Evolutionary conservation across 495 filamentous ascomycete species (phyloP).

Genomic region (Neurospora sp.): DNA sequence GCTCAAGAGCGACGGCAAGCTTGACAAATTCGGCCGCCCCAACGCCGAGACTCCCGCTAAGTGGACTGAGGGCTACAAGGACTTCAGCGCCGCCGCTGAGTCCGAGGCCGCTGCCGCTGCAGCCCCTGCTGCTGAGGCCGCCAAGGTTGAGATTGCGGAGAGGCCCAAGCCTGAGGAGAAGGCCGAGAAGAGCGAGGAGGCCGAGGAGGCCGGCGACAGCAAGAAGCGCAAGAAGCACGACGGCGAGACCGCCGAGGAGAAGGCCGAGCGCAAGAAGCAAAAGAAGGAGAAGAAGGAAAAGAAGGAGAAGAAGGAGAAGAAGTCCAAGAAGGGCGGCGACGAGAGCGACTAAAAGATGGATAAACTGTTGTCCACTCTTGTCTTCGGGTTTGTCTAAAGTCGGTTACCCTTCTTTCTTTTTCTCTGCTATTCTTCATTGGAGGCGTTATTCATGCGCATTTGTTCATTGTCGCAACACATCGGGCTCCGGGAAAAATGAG

Average conservation of each 20-base stretch:
- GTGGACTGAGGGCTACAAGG: conserved; percentile 84
- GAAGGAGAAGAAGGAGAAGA: conserved; percentile 44
- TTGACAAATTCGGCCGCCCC: conserved; percentile 89
- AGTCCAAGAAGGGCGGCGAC: conserved; percentile 46
- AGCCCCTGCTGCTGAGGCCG: conserved; percentile 18
- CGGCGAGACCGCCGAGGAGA: conserved; percentile 67
- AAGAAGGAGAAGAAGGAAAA: conserved; percentile 65
- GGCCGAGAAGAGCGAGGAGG: conserved; percentile 25
- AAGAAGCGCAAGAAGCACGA: conserved; percentile 83
- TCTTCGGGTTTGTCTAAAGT: background rate
- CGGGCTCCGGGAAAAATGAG: background rate
- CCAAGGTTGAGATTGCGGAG: conserved; percentile 11
- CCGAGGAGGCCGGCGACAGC: conserved; percentile 23
- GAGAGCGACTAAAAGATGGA: conserved; percentile 24
- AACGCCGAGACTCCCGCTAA: conserved; percentile 87
- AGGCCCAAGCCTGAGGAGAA: conserved; percentile 29
- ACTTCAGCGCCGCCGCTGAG: conserved; percentile 51
- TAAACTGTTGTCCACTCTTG: background rate
- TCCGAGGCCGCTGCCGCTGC: conserved; percentile 26
- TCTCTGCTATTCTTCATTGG: background rate
- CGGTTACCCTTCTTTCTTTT: background rate
- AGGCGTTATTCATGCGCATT: background rate
- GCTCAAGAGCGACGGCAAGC: conserved; percentile 93
- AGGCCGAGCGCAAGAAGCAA: conserved; percentile 62
- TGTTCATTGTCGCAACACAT: background rate